Evolutionary conservation across 164 flowering plant genomes (phyloP), one percentile per base, ranked within the genome.

Genomic region (Litsea cubeba): DNA sequence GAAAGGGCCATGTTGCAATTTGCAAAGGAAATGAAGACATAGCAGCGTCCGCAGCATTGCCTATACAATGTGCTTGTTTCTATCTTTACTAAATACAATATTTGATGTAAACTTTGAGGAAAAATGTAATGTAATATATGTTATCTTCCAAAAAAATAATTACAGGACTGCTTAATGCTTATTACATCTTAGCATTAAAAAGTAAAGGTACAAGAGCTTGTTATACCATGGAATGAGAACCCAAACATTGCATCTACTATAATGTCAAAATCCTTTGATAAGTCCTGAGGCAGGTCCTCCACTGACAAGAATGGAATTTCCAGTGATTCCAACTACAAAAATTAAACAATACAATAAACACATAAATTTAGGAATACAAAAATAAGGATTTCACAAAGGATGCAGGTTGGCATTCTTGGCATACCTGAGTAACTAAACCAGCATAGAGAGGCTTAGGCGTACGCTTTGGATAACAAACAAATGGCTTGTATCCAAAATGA

Each of bases 241-340:
- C 98, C 98, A 79, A 96, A 96, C 87, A 94, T 87, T 64, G 97
- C 97, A 85, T 96, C 99, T 20, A 96, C 69, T 17, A 94, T 50
- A 73, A 96, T 81, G 79, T 94, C 97, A 88, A 90, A 96, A 72
- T 88, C 87, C 62, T 84, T 77, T 63, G 94, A 90, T 76, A 96
- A 86, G 81, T 94, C 94, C 74, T 50, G 23, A 28, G 91, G 94
- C 76, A 96, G 82, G 79, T 96, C 92, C 57, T 89, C 99, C 71
- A 83, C 89, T 20, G 93, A 79, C 70, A 96, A 24, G 88, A 95
- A 93, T 75, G 98, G 97, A 25, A 95, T 68, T 22, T 89, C 81
- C 64, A 93, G 82, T 50, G 97, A 92, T 81, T 95, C 94, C 76
- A 95, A 87, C 99, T 95, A 82, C 88, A 86, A 80, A 20, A 79